Evolutionary conservation across 2,329 filamentous ascomycete genomes (phyloP).

Genomic region (Alternaria sp.): DNA sequence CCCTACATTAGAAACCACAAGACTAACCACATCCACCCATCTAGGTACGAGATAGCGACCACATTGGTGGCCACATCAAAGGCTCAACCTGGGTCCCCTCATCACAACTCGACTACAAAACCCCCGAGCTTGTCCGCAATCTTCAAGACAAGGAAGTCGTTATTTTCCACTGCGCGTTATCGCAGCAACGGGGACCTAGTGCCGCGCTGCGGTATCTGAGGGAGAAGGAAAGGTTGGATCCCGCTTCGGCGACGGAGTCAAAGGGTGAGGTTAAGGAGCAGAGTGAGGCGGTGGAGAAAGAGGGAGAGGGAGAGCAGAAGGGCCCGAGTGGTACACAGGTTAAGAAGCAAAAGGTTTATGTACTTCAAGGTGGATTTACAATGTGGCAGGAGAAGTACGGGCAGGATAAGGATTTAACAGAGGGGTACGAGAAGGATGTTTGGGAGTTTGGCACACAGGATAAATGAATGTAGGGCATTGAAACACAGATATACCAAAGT

Average conservation of each 20-base stretch:
- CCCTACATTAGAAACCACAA: neutral
- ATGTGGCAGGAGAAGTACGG: slow-evolving; percentile 89
- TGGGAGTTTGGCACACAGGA: slow-evolving; percentile 68
- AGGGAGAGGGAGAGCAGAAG: slow-evolving; percentile 29
- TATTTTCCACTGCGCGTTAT: slow-evolving; percentile 93
- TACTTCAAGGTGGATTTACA: slow-evolving; percentile 84
- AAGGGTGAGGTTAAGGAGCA: slow-evolving; percentile 29
- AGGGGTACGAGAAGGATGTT: slow-evolving; percentile 82
- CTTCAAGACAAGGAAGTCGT: slow-evolving; percentile 81
- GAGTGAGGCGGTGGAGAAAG: slow-evolving; percentile 30
- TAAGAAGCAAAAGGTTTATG: slow-evolving; percentile 73
- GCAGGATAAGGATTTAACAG: slow-evolving; percentile 79
- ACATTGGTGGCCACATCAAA: slow-evolving; percentile 88
- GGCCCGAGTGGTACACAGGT: slow-evolving; percentile 9
- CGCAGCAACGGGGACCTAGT: slow-evolving; percentile 86
- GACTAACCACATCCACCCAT: slow-evolving; percentile 71
- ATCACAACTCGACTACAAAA: slow-evolving; percentile 73
- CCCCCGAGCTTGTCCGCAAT: slow-evolving; percentile 82
- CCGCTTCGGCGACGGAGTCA: slow-evolving; percentile 26
- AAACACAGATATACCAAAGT: neutral
- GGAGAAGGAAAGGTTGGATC: slow-evolving; percentile 67
- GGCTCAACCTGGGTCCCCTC: slow-evolving; percentile 79
- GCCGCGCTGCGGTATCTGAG: slow-evolving; percentile 83
- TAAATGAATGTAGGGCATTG: neutral
- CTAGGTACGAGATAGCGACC: slow-evolving; percentile 90